Conservation (phyloP, 768 basidiomycete genomes). For the Lactarius trivialis region DNA sequence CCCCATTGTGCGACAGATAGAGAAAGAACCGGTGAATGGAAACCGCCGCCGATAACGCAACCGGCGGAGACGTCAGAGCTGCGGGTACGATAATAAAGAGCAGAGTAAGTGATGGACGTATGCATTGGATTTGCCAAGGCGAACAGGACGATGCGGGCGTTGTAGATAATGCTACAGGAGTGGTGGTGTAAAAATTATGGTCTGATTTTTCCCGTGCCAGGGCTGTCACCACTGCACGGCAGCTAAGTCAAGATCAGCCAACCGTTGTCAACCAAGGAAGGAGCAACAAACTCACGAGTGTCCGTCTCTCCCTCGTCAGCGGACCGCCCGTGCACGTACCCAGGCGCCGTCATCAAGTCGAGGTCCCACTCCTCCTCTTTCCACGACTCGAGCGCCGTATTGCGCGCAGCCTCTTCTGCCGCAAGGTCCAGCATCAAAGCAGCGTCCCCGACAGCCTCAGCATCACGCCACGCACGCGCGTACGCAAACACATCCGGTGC, state of each 20-base stretch:
- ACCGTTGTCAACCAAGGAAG: not conserved
- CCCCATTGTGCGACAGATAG: conserved; percentile 1
- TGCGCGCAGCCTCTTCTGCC: conserved; percentile 5
- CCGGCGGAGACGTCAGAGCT: not conserved
- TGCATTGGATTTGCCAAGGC: not conserved
- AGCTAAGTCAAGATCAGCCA: not conserved
- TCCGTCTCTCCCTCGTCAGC: conserved; percentile 17
- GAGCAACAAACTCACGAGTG: conserved; percentile 16
- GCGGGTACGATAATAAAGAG: conserved; percentile 1
- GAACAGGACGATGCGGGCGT: not conserved
- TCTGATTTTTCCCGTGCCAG: not conserved
- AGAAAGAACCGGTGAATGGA: not conserved
- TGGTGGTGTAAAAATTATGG: not conserved
- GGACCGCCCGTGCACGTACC: conserved; percentile 19
- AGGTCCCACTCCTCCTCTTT: conserved; percentile 23
- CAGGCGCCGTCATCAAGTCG: conserved; percentile 20
- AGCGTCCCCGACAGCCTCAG: conserved; percentile 5
- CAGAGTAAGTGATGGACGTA: not conserved
- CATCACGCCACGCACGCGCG: conserved; percentile 18
- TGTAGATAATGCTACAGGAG: not conserved
- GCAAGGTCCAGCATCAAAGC: not conserved
- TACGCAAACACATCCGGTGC: conserved; percentile 15
- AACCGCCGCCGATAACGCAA: not conserved
- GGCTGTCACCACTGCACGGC: not conserved
- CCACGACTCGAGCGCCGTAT: conserved; percentile 15